phyloP scores from a whole-genome alignment of 2,329 filamentous ascomycete genomes.

The Salinomyces thailandicus region DNA sequence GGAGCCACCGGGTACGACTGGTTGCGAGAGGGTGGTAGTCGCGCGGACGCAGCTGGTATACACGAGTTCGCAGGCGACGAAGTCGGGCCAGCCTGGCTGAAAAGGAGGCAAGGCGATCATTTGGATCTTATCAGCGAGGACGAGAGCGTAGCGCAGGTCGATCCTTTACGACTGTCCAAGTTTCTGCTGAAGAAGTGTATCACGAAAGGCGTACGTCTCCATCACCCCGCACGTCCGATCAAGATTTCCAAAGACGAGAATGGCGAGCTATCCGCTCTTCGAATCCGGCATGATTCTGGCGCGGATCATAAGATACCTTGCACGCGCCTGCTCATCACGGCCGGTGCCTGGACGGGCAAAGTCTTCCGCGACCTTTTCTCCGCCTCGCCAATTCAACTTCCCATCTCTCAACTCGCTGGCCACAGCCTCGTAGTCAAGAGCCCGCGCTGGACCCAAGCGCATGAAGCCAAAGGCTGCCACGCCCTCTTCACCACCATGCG shows the following conservation, averaged over 20 bases:
- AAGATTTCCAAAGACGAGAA: conserved; percentile 42
- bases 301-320: conserved; percentile 45
- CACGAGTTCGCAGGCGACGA: conserved; percentile 23
- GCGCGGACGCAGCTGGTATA: conserved; percentile 42
- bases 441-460: conserved; percentile 41
- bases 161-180: conserved; percentile 55
- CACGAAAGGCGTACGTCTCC: conserved; percentile 52
- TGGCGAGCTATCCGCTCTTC: conserved; percentile 43
- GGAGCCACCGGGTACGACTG: conserved; percentile 49
- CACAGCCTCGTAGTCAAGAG: conserved; percentile 60
- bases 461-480: conserved; percentile 46
- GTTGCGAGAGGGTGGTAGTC: conserved; percentile 53
- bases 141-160: conserved; percentile 54
- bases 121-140: conserved; percentile 53
- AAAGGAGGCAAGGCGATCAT: conserved; percentile 42
- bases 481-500: conserved; percentile 56
- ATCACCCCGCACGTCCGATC: conserved; percentile 52
- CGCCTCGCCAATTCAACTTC: conserved; percentile 40
- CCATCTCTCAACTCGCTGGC: conserved; percentile 54
- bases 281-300: conserved; percentile 38
- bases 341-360: conserved; percentile 59
- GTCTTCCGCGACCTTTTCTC: conserved; percentile 60
- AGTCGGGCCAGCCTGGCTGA: conserved; percentile 49
- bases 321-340: conserved; percentile 53
- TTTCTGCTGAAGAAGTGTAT: conserved; percentile 52